These are phyloP conservation scores for Calonectria ilicicola DNA, from an alignment of 2,329 filamentous ascomycete species.

Conservation along the genomic window DNA sequence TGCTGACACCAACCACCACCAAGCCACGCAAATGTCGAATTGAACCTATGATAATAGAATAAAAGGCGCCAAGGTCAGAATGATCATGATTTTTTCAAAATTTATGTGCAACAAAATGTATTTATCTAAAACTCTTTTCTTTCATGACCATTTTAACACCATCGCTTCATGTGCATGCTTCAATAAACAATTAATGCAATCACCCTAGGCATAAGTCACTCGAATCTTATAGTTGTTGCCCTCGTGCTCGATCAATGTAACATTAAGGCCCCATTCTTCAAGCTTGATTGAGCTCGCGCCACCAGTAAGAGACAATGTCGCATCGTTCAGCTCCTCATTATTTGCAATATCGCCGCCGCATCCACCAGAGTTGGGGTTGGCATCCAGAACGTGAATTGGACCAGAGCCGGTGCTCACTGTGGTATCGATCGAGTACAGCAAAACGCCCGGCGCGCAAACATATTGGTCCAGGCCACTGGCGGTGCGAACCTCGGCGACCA, in stretches of 20 bases:
- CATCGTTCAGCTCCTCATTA: conserved; percentile 45
- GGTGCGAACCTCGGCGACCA: conserved; percentile 49
- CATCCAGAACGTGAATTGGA: conserved; percentile 48
- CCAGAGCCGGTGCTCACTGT: conserved; percentile 43
- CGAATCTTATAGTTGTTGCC: conserved; percentile 10
- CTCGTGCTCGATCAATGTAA: conserved; percentile 16
- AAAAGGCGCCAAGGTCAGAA: neutral
- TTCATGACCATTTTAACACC: neutral
- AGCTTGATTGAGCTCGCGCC: conserved; percentile 11
- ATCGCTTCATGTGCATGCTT: neutral
- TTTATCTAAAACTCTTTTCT: too few relatives aligned
- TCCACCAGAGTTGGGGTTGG: conserved; percentile 43
- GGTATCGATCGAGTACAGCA: conserved; percentile 50
- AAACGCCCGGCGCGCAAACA: conserved; percentile 48
- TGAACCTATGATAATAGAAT: neutral
- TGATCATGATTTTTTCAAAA: too few relatives aligned
- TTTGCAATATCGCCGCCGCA: conserved; percentile 38
- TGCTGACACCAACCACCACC: neutral
- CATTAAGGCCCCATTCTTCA: conserved; percentile 27
- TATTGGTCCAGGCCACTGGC: conserved; percentile 37
- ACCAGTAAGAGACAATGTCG: conserved; percentile 37
- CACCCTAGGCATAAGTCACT: neutral
- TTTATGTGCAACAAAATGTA: too few relatives aligned
- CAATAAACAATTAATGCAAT: neutral
- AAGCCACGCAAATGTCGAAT: neutral